Evolutionary conservation across 2,329 filamentous ascomycete species (phyloP).

Genomic region (Scolecobasidium constrictum): DNA sequence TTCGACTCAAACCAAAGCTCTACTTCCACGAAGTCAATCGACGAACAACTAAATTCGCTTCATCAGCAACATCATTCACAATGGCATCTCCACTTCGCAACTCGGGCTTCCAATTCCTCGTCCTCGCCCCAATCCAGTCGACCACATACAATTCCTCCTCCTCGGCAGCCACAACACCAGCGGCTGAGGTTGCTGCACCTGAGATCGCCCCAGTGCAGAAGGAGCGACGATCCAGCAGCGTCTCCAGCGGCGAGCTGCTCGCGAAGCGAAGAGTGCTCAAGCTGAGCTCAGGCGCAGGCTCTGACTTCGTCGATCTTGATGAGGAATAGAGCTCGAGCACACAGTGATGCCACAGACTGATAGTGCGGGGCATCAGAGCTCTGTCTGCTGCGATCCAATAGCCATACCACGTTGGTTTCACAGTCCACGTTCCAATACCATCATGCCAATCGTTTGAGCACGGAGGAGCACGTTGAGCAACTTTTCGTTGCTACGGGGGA

Average conservation of each 20-base stretch:
- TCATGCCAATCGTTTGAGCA: too few species aligned
- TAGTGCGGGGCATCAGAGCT: too few species aligned
- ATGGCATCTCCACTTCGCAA: conserved; percentile 1
- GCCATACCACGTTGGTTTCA: too few species aligned
- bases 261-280: conserved; percentile 41
- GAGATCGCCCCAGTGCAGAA: conserved; percentile 5
- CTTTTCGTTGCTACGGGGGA: too few species aligned
- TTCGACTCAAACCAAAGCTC: too few species aligned
- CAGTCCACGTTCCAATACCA: too few species aligned
- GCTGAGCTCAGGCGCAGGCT: conserved; percentile 51
- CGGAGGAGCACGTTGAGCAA: too few species aligned
- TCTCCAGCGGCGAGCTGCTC: conserved; percentile 21
- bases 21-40: too few species aligned
- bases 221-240: conserved; percentile 41
- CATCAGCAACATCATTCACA: too few species aligned
- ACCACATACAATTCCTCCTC: conserved; percentile 7
- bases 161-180: conserved; percentile 3
- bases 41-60: too few species aligned
- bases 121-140: conserved; percentile 12
- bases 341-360: too few species aligned
- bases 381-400: too few species aligned
- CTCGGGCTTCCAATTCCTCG: conserved; percentile 13
- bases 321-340: conserved; percentile 5
- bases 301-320: conserved; percentile 31
- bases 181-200: conserved; percentile 1